Base-by-base conservation (phyloP, 306 rosid species). In the Hippophae gyantsensis region DNA sequence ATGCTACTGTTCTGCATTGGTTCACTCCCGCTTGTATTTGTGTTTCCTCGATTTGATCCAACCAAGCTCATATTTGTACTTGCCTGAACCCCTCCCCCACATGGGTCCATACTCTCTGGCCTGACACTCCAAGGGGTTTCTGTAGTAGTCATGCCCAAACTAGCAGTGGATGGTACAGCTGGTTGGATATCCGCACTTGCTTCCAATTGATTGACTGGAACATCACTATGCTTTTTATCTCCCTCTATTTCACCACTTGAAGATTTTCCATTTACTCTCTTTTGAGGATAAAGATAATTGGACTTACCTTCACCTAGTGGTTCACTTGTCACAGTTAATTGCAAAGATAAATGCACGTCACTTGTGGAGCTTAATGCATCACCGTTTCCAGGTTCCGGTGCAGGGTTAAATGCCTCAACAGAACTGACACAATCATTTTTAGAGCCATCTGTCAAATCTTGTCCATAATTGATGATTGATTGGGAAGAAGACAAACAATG, bases 401-500 rank as follows among this genome's bases (percentile, higher is more conserved):
- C 76, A 14, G 99, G 90, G 69, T 81, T 71, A 65, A 88, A 82
- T 58, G 62, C 88, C 40, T 79, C 89, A 8, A 74, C 72, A 50
- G 92, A 79, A 76, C 80, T 78, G 54, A 85, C 71, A 64, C 89
- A 83, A 64, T 77, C 86, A 42, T 72, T 81, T 70, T 78, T 93
- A 62, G 97, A 86, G 72, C 79, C 81, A 64, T 67, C 85, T 8
- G 80, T 72, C 68, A 87, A 60, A 44, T 64, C 89, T 54, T 73
- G 84, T 14, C 82, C 78, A 58, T 89, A 81, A 45, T 80, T 80
- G 79, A 79, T 79, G 54, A 76, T 83, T 14, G 90, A 80, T 14
- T 84, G 79, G 58, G 96, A 70, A 72, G 89, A 86, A 68, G 90
- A 86, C 84, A 88, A 69, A 60, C 86, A 82, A 60, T 81, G 82